These are phyloP conservation scores for Delonix regia DNA, from an alignment of 306 rosid genomes.

Conservation along the genomic window DNA sequence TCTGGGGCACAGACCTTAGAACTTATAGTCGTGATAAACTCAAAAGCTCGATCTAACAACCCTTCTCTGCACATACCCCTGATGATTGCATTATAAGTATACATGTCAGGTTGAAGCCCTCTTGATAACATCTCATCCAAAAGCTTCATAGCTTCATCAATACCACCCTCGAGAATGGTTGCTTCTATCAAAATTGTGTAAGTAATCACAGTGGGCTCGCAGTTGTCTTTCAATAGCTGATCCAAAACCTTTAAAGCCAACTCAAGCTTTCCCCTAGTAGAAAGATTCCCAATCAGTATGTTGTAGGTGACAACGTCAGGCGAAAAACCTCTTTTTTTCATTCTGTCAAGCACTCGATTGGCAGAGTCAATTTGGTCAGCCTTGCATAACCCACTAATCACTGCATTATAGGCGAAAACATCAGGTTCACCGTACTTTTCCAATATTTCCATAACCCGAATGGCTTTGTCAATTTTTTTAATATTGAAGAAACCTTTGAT, in stretches of 20 bases:
- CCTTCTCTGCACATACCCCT: conserved; percentile 80
- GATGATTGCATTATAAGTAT: conserved; percentile 66
- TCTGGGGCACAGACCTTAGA: conserved; percentile 66
- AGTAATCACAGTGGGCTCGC: conserved; percentile 78
- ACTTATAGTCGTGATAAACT: conserved; percentile 50
- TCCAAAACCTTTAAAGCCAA: conserved; percentile 64
- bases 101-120: conserved; percentile 77
- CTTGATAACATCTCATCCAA: conserved; percentile 72
- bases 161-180: conserved; percentile 64
- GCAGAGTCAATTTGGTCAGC: conserved; percentile 66
- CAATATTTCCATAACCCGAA: conserved; percentile 72
- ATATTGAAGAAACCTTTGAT: conserved; percentile 73
- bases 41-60: conserved; percentile 69
- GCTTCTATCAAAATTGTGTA: conserved; percentile 87
- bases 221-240: conserved; percentile 64
- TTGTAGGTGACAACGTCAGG: conserved; percentile 85
- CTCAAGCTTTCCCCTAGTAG: conserved; percentile 64
- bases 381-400: conserved; percentile 72
- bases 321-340: conserved; percentile 66
- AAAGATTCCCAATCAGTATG: conserved; percentile 80
- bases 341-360: conserved; percentile 63
- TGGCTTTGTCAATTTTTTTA: conserved; percentile 59
- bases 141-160: conserved; percentile 69
- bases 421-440: conserved; percentile 82
- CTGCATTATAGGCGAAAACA: conserved; percentile 75